phyloP scores from a whole-genome alignment of 192 early-diverging fungal species.

The Entomortierella lignicola region DNA sequence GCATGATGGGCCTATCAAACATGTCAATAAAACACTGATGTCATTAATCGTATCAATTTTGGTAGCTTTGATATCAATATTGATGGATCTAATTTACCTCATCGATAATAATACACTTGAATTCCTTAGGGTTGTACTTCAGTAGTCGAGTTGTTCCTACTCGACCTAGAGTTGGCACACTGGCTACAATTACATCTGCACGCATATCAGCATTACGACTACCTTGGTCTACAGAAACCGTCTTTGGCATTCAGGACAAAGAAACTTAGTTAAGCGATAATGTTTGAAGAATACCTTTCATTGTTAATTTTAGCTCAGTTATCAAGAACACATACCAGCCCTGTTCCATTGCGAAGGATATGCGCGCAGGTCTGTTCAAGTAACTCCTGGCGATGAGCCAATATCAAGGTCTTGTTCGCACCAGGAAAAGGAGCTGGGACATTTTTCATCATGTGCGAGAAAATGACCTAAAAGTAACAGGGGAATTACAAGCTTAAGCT shows the following conservation, averaged over 20 bases:
- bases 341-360: slow-evolving; percentile 69
- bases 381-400: slow-evolving; percentile 93
- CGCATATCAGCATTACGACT: slow-evolving; percentile 62
- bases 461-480: slow-evolving; percentile 67
- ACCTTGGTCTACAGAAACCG: slow-evolving; percentile 78
- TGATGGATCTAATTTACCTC: slow-evolving; percentile 54
- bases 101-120: slow-evolving; percentile 92
- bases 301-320: background rate
- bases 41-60: no score
- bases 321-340: slow-evolving; percentile 54
- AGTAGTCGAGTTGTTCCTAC: slow-evolving; percentile 58
- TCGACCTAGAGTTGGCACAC: slow-evolving; percentile 80
- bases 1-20: slow-evolving; percentile 86
- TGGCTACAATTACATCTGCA: slow-evolving; percentile 81
- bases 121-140: slow-evolving; percentile 77
- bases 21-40: no score
- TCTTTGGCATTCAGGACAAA: slow-evolving; percentile 21
- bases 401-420: slow-evolving; percentile 82
- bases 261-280: background rate
- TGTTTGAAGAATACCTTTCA: no score
- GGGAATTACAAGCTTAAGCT: no score
- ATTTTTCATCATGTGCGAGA: slow-evolving; percentile 80
- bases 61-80: background rate
- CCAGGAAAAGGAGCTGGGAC: slow-evolving; percentile 68
- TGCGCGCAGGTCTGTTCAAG: slow-evolving; percentile 81